These are phyloP conservation scores for Auriscalpium orientale DNA, from an alignment of 768 basidiomycete species.

Conservation along the genomic window DNA sequence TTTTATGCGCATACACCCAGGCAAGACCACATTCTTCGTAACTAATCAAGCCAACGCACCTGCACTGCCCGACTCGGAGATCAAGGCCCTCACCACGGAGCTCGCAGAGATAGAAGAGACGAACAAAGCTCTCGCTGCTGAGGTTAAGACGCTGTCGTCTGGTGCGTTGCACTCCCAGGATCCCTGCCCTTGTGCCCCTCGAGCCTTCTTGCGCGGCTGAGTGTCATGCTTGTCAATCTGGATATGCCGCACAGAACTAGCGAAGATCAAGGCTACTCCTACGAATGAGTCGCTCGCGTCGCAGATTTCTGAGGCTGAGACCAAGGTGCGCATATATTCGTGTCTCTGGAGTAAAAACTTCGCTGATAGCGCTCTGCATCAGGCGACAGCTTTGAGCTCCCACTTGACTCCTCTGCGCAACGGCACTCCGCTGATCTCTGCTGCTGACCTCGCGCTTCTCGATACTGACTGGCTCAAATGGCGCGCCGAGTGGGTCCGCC, in stretches of 20 bases:
- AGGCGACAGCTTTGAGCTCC: constrained; percentile 28
- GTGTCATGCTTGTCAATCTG: constrained; percentile 10
- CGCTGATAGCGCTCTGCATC: constrained; percentile 33
- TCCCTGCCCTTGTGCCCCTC: not conserved
- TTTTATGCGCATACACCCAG: constrained; percentile 28
- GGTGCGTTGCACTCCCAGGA: constrained; percentile 27
- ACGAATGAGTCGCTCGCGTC: constrained; percentile 59
- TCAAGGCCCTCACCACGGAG: constrained; percentile 54
- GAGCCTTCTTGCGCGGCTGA: constrained; percentile 6
- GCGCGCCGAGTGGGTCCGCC: constrained; percentile 72
- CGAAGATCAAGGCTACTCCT: constrained; percentile 53
- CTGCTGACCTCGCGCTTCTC: constrained; percentile 60
- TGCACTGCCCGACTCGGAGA: constrained; percentile 52
- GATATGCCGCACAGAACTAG: constrained; percentile 42
- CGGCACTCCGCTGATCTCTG: constrained; percentile 60
- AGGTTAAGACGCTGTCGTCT: constrained; percentile 41
- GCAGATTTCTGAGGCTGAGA: constrained; percentile 43
- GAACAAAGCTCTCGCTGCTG: constrained; percentile 43
- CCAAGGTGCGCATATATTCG: constrained; percentile 38
- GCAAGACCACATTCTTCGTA: constrained; percentile 84
- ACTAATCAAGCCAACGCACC: constrained; percentile 71
- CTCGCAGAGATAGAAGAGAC: constrained; percentile 49
- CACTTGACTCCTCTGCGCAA: constrained; percentile 60
- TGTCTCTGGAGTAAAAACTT: constrained; percentile 4
- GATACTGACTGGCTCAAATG: constrained; percentile 74